Conservation (phyloP, 257 asterid species). For the Ophiorrhiza pumila region DNA sequence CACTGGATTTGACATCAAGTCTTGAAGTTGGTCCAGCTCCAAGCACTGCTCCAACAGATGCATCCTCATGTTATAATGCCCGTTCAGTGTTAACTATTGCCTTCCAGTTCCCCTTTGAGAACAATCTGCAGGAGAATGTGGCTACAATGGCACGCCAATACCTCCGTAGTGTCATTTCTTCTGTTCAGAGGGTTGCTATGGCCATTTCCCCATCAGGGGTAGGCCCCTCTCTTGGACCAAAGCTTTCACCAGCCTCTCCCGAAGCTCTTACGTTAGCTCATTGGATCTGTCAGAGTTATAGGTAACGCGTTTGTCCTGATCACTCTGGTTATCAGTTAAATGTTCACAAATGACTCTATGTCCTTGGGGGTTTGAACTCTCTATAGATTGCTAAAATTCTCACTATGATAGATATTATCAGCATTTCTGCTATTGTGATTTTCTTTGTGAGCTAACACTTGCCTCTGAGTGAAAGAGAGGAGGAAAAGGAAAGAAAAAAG, state of each 20-base stretch:
- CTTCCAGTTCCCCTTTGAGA: slow-evolving; percentile 93
- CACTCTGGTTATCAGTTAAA: neutral
- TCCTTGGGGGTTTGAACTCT: neutral
- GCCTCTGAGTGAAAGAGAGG: neutral
- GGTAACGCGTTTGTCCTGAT: slow-evolving; percentile 30
- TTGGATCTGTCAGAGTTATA: slow-evolving; percentile 96
- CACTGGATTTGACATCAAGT: slow-evolving; percentile 79
- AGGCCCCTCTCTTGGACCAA: slow-evolving; percentile 51
- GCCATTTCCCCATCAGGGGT: slow-evolving; percentile 81
- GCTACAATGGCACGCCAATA: slow-evolving; percentile 92
- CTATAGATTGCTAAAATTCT: neutral
- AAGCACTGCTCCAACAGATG: slow-evolving; percentile 28
- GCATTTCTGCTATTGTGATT: neutral
- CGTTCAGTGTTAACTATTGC: slow-evolving; percentile 88
- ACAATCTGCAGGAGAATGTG: slow-evolving; percentile 70
- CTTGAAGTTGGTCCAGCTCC: slow-evolving; percentile 64
- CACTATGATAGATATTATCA: neutral
- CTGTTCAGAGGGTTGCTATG: slow-evolving; percentile 93
- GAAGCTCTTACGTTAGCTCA: slow-evolving; percentile 89
- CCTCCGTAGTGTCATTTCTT: slow-evolving; percentile 85
- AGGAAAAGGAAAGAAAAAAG: too few relatives aligned
- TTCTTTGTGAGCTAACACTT: neutral
- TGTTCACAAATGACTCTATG: neutral
- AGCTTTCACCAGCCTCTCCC: slow-evolving; percentile 72
- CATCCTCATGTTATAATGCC: slow-evolving; percentile 39